These are phyloP conservation scores for Miscanthus sacchariflorus DNA, from an alignment of 202 grass and related monocot species.

Conservation along the genomic window DNA sequence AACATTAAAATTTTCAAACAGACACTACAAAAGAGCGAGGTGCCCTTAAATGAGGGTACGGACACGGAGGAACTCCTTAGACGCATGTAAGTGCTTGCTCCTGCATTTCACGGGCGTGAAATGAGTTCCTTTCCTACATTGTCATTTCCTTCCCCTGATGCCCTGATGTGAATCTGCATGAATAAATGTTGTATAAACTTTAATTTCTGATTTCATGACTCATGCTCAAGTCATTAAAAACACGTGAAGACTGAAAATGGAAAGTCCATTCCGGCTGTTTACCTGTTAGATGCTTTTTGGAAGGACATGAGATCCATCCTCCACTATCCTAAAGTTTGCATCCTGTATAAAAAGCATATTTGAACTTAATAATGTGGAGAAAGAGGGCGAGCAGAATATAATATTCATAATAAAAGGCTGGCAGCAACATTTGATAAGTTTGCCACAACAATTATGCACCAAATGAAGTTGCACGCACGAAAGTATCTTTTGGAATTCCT, in stretches of 20 bases:
- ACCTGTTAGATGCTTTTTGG: constrained; percentile 41
- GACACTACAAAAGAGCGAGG: background rate
- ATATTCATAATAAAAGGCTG: background rate
- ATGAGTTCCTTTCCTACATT: background rate
- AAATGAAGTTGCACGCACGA: constrained; percentile 20
- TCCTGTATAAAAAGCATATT: constrained; percentile 39
- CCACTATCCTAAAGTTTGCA: constrained; percentile 18
- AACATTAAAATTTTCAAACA: background rate
- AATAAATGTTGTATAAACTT: background rate
- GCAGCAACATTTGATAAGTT: background rate
- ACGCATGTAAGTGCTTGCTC: background rate
- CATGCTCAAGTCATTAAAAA: constrained; percentile 18
- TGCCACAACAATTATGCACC: background rate
- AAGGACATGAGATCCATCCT: constrained; percentile 50
- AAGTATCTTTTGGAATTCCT: background rate
- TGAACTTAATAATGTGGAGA: constrained; percentile 15
- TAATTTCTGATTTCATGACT: background rate
- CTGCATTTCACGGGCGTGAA: background rate
- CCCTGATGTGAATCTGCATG: constrained; percentile 7
- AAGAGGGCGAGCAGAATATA: constrained; percentile 7
- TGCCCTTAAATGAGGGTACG: background rate
- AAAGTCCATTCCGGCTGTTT: background rate
- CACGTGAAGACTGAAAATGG: constrained; percentile 3
- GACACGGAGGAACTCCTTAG: constrained; percentile 10
- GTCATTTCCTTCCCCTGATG: background rate